Evolutionary conservation across 2,329 filamentous ascomycete genomes (phyloP).

Genomic region (Fusarium praegraminearum): DNA sequence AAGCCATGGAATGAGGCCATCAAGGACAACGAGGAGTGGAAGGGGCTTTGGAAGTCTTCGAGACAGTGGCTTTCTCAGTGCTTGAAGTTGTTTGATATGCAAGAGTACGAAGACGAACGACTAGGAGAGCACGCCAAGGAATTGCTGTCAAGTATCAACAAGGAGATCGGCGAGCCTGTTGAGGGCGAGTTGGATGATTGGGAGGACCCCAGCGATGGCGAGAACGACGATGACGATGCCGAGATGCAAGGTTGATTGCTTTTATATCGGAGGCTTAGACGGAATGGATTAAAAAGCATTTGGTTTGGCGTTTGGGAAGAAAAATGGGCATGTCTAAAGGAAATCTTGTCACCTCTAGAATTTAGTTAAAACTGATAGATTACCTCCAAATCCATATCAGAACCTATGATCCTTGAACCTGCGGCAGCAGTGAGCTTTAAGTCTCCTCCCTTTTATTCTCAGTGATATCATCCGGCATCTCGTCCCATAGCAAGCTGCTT

Average conservation of each 20-base stretch:
- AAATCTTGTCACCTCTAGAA: constrained; percentile 35
- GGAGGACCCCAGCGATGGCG: constrained; percentile 65
- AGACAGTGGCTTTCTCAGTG: constrained; percentile 86
- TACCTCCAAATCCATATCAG: constrained; percentile 40
- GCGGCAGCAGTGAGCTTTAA: constrained; percentile 1
- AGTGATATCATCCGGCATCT: constrained; percentile 24
- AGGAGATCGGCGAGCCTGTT: constrained; percentile 71
- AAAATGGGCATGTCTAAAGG: constrained; percentile 42
- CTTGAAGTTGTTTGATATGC: constrained; percentile 78
- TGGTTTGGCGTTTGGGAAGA: constrained; percentile 45
- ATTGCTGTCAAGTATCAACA: constrained; percentile 72
- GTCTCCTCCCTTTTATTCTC: constrained; percentile 4
- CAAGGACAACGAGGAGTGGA: constrained; percentile 63
- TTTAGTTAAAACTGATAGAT: constrained; percentile 38
- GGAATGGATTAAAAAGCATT: constrained; percentile 39
- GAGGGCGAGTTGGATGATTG: constrained; percentile 68
- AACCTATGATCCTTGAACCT: constrained; percentile 22
- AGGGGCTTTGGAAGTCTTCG: constrained; percentile 76
- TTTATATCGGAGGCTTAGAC: constrained; percentile 27
- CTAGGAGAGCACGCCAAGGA: constrained; percentile 81
- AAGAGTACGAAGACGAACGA: constrained; percentile 88
- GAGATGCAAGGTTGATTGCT: constrained; percentile 63
- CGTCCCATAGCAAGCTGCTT: constrained; percentile 19
- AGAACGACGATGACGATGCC: constrained; percentile 63
- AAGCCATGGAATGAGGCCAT: constrained; percentile 49